Evolutionary conservation across 441 rosid species (phyloP).

Genomic region (Adansonia gregorii): DNA sequence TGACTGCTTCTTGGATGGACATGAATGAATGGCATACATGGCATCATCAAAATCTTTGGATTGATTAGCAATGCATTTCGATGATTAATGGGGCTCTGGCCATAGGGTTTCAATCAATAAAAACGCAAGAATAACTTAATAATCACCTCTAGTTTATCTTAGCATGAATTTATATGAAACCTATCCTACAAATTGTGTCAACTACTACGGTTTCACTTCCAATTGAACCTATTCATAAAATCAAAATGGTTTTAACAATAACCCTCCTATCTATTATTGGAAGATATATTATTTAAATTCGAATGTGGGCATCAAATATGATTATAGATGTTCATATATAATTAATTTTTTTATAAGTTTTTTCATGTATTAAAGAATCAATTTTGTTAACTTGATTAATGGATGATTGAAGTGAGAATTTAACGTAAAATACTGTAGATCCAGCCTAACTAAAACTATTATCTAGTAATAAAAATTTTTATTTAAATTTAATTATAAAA

Average conservation of each 20-base stretch:
- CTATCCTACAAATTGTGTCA: not conserved
- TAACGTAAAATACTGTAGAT: not conserved
- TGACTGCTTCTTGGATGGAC: constrained; percentile 27
- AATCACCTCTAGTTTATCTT: not conserved
- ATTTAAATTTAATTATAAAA: too few species aligned
- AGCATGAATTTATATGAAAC: not conserved
- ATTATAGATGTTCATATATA: too few species aligned
- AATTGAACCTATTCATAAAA: not conserved
- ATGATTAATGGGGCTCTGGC: too few species aligned
- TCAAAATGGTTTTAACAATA: not conserved
- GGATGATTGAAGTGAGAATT: not conserved
- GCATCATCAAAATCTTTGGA: constrained; percentile 16
- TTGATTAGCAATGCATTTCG: constrained; percentile 4
- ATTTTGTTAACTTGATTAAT: not conserved
- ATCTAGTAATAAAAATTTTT: too few species aligned
- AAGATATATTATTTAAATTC: not conserved
- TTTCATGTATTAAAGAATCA: too few species aligned
- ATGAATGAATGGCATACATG: constrained; percentile 6
- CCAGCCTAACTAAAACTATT: too few species aligned
- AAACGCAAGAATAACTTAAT: too few species aligned
- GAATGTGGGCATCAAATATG: too few species aligned
- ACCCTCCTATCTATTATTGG: not conserved
- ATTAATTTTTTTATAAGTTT: too few species aligned
- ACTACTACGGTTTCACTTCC: not conserved
- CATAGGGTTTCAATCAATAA: too few species aligned